These are phyloP conservation scores for Aspergillus calidoustus DNA, from an alignment of 2,329 filamentous ascomycete species.

Conservation along the genomic window DNA sequence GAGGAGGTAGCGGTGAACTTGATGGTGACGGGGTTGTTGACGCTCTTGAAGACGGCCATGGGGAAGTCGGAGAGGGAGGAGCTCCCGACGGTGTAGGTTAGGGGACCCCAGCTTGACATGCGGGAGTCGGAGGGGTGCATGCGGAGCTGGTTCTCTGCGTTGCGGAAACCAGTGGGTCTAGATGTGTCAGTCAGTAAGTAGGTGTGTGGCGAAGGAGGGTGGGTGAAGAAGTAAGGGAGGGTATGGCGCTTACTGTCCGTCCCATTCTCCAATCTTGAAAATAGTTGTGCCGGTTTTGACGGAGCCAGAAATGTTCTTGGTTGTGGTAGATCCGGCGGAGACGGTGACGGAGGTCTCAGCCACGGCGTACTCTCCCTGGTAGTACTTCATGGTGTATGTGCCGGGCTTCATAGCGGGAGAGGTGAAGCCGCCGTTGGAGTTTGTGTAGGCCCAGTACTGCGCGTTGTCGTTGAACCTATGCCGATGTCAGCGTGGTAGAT, in stretches of 20 bases:
- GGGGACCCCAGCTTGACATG: constrained; percentile 65
- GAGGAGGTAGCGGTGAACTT: constrained; percentile 60
- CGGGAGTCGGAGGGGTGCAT: constrained; percentile 71
- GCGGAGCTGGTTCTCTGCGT: constrained; percentile 67
- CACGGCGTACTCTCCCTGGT: constrained; percentile 63
- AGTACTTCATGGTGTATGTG: constrained; percentile 70
- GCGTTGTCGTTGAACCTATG: constrained; percentile 58
- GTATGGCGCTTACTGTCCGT: constrained; percentile 54
- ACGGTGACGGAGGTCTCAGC: constrained; percentile 57
- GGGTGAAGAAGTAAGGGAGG: constrained; percentile 26
- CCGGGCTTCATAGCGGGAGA: constrained; percentile 70
- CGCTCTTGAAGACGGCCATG: constrained; percentile 67
- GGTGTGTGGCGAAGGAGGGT: neutral
- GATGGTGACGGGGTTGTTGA: constrained; percentile 65
- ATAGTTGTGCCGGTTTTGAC: constrained; percentile 57
- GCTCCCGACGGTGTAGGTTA: constrained; percentile 66
- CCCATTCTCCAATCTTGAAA: constrained; percentile 69
- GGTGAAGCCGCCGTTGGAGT: constrained; percentile 61
- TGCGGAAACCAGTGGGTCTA: constrained; percentile 64
- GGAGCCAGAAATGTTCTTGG: constrained; percentile 56
- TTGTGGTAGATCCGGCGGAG: constrained; percentile 54
- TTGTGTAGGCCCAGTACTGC: constrained; percentile 68
- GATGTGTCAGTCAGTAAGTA: neutral
- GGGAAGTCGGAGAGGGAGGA: constrained; percentile 60
- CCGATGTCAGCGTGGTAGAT: neutral